A percentile compares a stretch with the other conserved stretches of the same genome.
phyloP scores from a whole-genome alignment of 352 stramenopile species.

The Phytophthora idaei region DNA sequence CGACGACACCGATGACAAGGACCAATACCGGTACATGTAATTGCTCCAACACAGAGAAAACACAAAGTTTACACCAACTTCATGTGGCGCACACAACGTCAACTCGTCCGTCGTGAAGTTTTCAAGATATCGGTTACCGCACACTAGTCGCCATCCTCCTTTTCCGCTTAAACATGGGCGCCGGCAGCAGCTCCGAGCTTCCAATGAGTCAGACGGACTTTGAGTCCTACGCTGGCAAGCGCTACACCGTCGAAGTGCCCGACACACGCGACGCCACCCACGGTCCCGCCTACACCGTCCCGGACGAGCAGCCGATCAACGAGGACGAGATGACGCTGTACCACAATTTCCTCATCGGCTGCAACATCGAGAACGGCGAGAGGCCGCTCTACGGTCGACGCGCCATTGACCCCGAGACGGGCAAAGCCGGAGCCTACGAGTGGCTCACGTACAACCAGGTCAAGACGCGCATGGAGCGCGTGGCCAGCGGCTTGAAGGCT shows the following conservation, averaged over 20 bases:
- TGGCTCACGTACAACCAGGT: constrained; percentile 53
- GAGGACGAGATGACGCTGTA: constrained; percentile 38
- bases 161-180: constrained; percentile 20
- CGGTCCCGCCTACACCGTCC: constrained; percentile 30
- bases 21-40: no score
- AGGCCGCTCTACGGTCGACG: constrained; percentile 41
- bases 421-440: constrained; percentile 35
- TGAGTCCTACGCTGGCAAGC: constrained; percentile 27
- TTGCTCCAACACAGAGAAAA: neutral
- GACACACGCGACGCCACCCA: constrained; percentile 31
- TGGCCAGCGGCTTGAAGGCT: constrained; percentile 31
- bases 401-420: constrained; percentile 21
- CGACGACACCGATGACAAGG: no score
- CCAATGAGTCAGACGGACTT: constrained; percentile 33
- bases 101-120: constrained; percentile 8
- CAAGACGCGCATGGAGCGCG: constrained; percentile 25
- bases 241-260: constrained; percentile 38
- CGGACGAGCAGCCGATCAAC: constrained; percentile 15
- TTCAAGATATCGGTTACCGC: constrained; percentile 11
- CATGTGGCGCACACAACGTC: neutral
- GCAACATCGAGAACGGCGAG: constrained; percentile 25
- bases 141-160: neutral
- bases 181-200: constrained; percentile 27
- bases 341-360: constrained; percentile 39
- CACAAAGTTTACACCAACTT: neutral